Conservation (phyloP, 78 protist species). For the Dictyostelium brefeldianum region DNA sequence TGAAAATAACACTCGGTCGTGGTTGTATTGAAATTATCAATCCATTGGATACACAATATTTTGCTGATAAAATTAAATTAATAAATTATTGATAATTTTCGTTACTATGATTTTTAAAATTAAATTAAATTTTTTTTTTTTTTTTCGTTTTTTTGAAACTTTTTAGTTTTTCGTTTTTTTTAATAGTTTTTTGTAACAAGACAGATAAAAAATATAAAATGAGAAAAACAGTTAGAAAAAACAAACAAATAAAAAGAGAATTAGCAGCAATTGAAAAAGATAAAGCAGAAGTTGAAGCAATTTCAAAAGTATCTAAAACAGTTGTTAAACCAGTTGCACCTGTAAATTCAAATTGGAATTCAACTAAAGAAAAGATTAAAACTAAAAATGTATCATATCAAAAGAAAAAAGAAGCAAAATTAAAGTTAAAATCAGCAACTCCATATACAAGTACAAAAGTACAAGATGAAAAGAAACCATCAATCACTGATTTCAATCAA, state of each 20-base stretch:
- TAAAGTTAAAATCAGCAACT: slow-evolving; percentile 4
- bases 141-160: neutral
- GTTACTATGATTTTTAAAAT: too few relatives aligned
- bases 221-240: slow-evolving; percentile 8
- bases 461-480: neutral
- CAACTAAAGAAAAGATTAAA: slow-evolving; percentile 17
- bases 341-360: slow-evolving; percentile 27
- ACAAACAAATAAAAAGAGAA: slow-evolving; percentile 8
- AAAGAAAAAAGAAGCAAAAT: slow-evolving; percentile 27
- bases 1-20: too few relatives aligned
- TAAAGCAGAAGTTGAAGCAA: neutral
- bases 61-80: too few relatives aligned
- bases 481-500: slow-evolving; percentile 22
- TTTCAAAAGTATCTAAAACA: neutral
- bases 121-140: too few relatives aligned
- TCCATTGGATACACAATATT: too few relatives aligned
- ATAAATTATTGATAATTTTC: too few relatives aligned
- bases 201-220: neutral
- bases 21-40: too few relatives aligned
- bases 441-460: slow-evolving; percentile 13
- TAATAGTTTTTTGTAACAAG: neutral
- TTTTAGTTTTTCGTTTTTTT: neutral
- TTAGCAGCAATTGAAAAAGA: slow-evolving; percentile 5
- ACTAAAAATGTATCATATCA: neutral
- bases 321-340: neutral